Evolutionary conservation across 75 land plant species (phyloP).

Genomic region (Pseudotsuga menziesii): DNA sequence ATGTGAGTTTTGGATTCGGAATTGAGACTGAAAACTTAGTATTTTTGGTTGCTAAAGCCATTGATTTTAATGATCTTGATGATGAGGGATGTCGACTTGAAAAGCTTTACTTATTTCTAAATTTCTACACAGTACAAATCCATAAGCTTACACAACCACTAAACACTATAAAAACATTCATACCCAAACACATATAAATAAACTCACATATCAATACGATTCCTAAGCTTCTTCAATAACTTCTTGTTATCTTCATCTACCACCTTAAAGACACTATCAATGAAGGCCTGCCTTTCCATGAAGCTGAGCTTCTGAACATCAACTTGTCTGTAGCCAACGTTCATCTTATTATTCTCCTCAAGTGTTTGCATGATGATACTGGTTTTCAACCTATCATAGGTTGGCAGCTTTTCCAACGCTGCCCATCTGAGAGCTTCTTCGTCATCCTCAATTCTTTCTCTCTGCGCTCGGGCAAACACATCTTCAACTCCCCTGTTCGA

Average conservation of each 20-base stretch:
- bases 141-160: no score
- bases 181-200: background rate
- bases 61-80: no score
- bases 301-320: conserved; percentile 58
- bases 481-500: conserved; percentile 37
- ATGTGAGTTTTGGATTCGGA: background rate
- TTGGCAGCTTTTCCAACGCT: conserved; percentile 73
- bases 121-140: no score
- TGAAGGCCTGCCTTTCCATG: conserved; percentile 52
- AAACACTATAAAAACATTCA: no score
- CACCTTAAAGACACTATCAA: conserved; percentile 62
- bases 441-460: conserved; percentile 49
- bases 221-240: conserved; percentile 52
- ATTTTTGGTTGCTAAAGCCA: no score
- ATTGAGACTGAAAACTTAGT: no score
- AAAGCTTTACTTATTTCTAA: no score
- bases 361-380: conserved; percentile 28
- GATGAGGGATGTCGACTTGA: no score
- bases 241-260: conserved; percentile 86
- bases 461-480: background rate
- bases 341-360: conserved; percentile 1
- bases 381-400: conserved; percentile 58
- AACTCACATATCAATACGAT: conserved; percentile 69
- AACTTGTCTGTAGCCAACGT: conserved; percentile 37
- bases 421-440: conserved; percentile 83